phyloP scores from a whole-genome alignment of 345 rosid species.

The Triadica sebifera region DNA sequence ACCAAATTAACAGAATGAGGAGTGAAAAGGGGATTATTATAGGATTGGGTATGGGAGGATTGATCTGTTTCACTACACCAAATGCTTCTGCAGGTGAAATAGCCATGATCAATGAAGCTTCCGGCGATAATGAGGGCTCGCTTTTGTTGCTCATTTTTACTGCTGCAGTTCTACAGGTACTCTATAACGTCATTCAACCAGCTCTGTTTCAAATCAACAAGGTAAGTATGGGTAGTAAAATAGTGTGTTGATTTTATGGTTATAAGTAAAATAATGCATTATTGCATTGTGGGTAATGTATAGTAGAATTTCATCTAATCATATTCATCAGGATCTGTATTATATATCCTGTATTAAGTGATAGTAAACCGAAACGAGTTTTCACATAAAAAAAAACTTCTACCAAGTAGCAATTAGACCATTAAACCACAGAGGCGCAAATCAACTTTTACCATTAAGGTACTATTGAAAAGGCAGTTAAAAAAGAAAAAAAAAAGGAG shows the following conservation, averaged over 20 bases:
- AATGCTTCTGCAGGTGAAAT: neutral
- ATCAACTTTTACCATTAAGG: too few species aligned
- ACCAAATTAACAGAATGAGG: conserved; percentile 4
- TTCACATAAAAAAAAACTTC: too few species aligned
- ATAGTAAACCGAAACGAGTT: too few species aligned
- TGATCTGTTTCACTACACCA: neutral
- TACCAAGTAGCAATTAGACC: too few species aligned
- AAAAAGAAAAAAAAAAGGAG: too few species aligned
- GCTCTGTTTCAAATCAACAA: neutral
- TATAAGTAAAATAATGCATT: too few species aligned
- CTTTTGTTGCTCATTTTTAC: neutral
- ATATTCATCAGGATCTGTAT: too few species aligned
- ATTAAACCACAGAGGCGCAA: too few species aligned
- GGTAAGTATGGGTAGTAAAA: neutral
- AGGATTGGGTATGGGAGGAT: neutral
- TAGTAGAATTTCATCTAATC: too few species aligned
- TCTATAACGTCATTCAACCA: neutral
- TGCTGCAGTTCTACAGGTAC: neutral
- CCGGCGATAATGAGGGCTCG: neutral
- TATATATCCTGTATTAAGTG: too few species aligned
- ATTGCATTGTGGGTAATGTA: too few species aligned
- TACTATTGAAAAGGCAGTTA: too few species aligned
- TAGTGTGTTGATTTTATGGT: neutral
- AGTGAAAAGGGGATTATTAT: neutral
- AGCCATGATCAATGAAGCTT: neutral